Evolutionary conservation across 2,329 filamentous ascomycete genomes (phyloP).

Genomic region (Penicillium paneum): DNA sequence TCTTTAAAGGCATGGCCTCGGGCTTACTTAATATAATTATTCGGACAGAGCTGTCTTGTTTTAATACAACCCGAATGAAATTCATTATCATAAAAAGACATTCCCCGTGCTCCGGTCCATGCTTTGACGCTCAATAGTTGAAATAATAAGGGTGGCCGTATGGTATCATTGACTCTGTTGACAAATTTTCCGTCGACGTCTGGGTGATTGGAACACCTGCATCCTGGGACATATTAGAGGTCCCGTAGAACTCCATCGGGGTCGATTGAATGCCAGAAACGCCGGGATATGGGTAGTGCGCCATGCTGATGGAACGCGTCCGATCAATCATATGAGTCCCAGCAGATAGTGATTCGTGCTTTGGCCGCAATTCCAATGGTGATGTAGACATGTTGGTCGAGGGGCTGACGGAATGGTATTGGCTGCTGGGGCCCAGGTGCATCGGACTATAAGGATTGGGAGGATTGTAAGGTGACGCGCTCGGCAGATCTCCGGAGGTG

Average conservation of each 20-base stretch:
- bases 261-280: slow-evolving; percentile 10
- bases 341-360: slow-evolving; percentile 12
- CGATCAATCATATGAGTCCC: slow-evolving; percentile 1
- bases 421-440: slow-evolving; percentile 4
- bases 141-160: slow-evolving; percentile 30
- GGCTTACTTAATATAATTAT: background rate
- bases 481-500: slow-evolving; percentile 5
- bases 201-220: slow-evolving; percentile 2
- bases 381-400: slow-evolving; percentile 1
- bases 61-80: slow-evolving; percentile 4
- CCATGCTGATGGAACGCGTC: background rate
- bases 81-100: slow-evolving; percentile 12
- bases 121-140: slow-evolving; percentile 16
- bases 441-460: slow-evolving; percentile 8
- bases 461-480: slow-evolving; percentile 1
- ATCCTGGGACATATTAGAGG: slow-evolving; percentile 5
- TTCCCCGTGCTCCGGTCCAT: background rate
- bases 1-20: background rate
- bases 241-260: slow-evolving; percentile 10
- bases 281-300: slow-evolving; percentile 10
- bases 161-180: slow-evolving; percentile 16
- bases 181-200: slow-evolving; percentile 3
- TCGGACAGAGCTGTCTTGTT: background rate
- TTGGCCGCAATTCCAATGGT: slow-evolving; percentile 17
- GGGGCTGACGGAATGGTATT: slow-evolving; percentile 7